Evolutionary conservation across 75 land plant species (phyloP), one percentile per base, ranked within the genome.

Genomic region (Cupressus sempervirens): DNA sequence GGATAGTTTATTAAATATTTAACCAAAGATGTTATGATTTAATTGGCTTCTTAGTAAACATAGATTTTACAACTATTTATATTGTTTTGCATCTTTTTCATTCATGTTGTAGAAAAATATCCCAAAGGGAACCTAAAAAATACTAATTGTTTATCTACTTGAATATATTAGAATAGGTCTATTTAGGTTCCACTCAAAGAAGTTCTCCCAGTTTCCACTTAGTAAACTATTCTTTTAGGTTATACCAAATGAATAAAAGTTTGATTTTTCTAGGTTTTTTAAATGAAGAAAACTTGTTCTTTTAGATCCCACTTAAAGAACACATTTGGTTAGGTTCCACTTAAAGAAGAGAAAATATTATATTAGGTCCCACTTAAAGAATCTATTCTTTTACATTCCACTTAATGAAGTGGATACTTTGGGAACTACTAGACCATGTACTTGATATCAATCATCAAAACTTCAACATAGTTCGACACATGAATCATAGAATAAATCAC

Each of bases 401-500:
- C 81, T 79, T 45, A 77, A 41, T 41, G 46, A 79, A 23, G 81
- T 30, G 81, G 81, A 79, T 79, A 79, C 81, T 45, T 79, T 79
- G 43, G 50, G 81, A 48, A 79, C 81, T 45, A 79, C 81, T 32
- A 45, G 46, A 79, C 81, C 81, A 79, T 79, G 81, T 79, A 79
- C 81, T 50, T 79, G 50, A 43, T 79, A 79, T 45, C 50, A 79
- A 46, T 79, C 81, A 79, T 79, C 81, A 79, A 30, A 79, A 79
- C 81, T 79, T 79, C 50, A 45, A 79, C 46, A 79, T 13, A 79
- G 18, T 79, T 30, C 45, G 81, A 79, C 81, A 79, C 81, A 79
- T 79, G 81, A 79, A 45, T 79, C 81, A 79, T 30, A 79, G 50
- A 43, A 79, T 79, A 79, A 79, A 41, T 79, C 81, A 79, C 81